Evolutionary conservation across 2,329 filamentous ascomycete species (phyloP).

Genomic region (Mollisia scopiformis): DNA sequence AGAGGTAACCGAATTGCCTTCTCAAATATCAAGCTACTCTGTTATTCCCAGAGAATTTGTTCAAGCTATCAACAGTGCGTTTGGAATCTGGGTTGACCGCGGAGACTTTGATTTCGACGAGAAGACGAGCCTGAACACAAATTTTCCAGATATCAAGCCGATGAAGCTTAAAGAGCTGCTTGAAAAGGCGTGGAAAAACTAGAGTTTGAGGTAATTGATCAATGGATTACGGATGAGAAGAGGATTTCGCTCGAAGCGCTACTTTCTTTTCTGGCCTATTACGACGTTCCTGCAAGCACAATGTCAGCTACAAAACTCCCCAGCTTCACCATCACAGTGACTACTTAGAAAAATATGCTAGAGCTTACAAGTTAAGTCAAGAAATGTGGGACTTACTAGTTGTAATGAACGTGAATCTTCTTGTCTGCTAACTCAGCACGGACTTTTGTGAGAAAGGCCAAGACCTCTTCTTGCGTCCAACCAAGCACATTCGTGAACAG

Average conservation of each 20-base stretch:
- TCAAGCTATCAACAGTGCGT: slow-evolving; percentile 24
- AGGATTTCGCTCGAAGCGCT: too few relatives aligned
- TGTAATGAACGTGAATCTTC: neutral
- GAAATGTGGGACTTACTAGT: neutral
- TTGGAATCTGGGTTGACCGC: slow-evolving; percentile 22
- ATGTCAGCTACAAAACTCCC: neutral
- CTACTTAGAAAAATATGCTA: neutral
- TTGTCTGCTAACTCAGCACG: neutral
- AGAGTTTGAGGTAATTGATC: too few relatives aligned
- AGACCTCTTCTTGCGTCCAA: neutral
- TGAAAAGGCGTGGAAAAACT: neutral
- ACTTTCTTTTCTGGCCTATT: neutral
- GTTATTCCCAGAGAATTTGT: slow-evolving; percentile 31
- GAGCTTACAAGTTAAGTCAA: neutral
- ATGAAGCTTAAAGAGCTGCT: slow-evolving; percentile 19
- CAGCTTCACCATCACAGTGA: neutral
- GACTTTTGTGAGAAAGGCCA: neutral
- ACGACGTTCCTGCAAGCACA: neutral
- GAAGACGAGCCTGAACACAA: slow-evolving; percentile 22
- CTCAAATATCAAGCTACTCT: slow-evolving; percentile 26
- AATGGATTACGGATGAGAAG: too few relatives aligned
- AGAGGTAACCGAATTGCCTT: slow-evolving; percentile 28
- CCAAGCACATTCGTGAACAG: neutral
- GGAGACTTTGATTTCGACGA: slow-evolving; percentile 22
- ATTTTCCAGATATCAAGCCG: slow-evolving; percentile 29